These are phyloP conservation scores for Ceratocystis diversiconidia DNA, from an alignment of 2,329 filamentous ascomycete genomes.

Conservation along the genomic window DNA sequence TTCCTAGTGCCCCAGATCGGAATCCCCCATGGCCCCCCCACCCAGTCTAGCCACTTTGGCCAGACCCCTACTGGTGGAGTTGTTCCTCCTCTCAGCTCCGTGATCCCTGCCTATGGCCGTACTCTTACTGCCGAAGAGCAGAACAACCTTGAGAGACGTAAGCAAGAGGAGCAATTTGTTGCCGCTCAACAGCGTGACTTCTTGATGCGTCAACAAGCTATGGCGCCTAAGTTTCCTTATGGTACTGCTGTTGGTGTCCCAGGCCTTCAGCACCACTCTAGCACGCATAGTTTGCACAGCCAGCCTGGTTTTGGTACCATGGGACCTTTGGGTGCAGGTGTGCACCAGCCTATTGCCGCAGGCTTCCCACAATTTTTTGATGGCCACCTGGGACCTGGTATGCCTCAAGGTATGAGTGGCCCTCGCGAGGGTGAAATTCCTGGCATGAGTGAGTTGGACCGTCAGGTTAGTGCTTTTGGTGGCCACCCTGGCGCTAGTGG, in stretches of 20 bases:
- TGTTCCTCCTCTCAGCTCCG: constrained; percentile 78
- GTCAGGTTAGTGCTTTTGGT: constrained; percentile 34
- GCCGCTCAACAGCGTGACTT: constrained; percentile 95
- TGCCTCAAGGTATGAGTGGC: constrained; percentile 8
- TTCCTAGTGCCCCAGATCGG: constrained; percentile 97
- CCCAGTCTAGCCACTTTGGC: constrained; percentile 35
- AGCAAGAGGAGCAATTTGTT: constrained; percentile 94
- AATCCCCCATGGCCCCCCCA: constrained; percentile 70
- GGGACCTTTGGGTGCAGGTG: constrained; percentile 54
- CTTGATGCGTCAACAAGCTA: constrained; percentile 59
- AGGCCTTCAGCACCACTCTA: constrained; percentile 76
- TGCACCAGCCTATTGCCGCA: constrained; percentile 23
- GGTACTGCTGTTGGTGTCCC: constrained; percentile 12
- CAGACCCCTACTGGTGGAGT: constrained; percentile 43
- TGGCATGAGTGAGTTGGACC: constrained; percentile 42
- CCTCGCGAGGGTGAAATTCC: constrained; percentile 54
- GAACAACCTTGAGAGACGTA: constrained; percentile 87
- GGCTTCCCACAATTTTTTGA: constrained; percentile 10
- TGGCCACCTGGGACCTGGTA: constrained; percentile 4
- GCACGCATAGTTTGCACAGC: constrained; percentile 87
- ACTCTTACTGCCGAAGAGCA: constrained; percentile 96
- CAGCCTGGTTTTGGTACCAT: constrained; percentile 95
- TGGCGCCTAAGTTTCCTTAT: constrained; percentile 49
- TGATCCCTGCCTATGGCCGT: constrained; percentile 91
- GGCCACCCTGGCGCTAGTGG: constrained; percentile 1